Conservation (phyloP, 2,329 filamentous ascomycete genomes). For the Epichloe sylvatica region DNA sequence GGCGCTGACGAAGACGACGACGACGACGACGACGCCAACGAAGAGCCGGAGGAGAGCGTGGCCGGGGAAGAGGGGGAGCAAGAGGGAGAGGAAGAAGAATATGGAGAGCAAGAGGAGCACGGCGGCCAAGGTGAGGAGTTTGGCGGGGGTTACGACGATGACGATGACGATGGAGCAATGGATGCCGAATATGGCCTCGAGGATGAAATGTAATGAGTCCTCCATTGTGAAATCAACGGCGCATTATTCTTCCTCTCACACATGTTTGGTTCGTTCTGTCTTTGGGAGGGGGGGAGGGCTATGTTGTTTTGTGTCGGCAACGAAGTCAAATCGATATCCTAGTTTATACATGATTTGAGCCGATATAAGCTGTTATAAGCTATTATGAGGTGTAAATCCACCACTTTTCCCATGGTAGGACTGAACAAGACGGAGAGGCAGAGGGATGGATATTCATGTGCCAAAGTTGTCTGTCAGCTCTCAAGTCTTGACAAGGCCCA, state of each 20-base stretch:
- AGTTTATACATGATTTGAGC: no score
- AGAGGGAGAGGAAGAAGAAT: slow-evolving; percentile 17
- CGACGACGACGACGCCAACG: slow-evolving; percentile 18
- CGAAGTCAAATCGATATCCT: no score
- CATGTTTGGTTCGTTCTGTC: no score
- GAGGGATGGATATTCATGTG: no score
- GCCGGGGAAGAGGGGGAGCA: slow-evolving; percentile 21
- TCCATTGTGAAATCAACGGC: not conserved
- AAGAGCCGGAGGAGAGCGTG: slow-evolving; percentile 22
- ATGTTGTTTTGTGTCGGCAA: no score
- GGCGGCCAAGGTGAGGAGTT: slow-evolving; percentile 21
- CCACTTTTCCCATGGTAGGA: no score
- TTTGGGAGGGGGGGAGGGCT: no score
- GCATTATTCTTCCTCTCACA: not conserved
- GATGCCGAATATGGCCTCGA: slow-evolving; percentile 18
- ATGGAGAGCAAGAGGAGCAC: slow-evolving; percentile 22
- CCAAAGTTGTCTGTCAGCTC: no score
- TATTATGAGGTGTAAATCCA: no score
- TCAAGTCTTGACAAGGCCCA: no score
- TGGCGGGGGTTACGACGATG: slow-evolving; percentile 22
- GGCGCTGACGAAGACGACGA: slow-evolving; percentile 23
- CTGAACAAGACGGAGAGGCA: no score
- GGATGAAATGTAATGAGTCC: slow-evolving; percentile 1
- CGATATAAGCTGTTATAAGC: no score
- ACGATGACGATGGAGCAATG: slow-evolving; percentile 24